These are phyloP conservation scores for Eucalyptus decipiens DNA, from an alignment of 345 rosid genomes.

Conservation along the genomic window DNA sequence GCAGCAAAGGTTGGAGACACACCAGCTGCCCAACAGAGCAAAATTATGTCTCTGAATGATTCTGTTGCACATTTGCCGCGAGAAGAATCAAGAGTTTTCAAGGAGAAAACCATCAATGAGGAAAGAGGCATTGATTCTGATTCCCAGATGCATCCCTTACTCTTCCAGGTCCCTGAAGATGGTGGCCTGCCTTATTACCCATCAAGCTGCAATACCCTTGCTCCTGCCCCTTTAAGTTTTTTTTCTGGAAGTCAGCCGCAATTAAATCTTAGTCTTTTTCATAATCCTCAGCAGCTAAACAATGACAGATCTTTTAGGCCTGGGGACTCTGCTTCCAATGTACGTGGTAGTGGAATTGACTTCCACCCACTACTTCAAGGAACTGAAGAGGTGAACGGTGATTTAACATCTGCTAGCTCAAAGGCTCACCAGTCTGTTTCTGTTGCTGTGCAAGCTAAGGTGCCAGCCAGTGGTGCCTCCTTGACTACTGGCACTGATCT, in stretches of 20 bases:
- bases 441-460: slow-evolving; percentile 17
- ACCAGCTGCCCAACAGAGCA: slow-evolving; percentile 3
- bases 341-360: slow-evolving; percentile 33
- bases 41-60: slow-evolving; percentile 13
- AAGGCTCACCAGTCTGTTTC: slow-evolving; percentile 14
- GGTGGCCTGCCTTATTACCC: slow-evolving; percentile 46
- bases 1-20: slow-evolving; percentile 1
- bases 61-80: slow-evolving; percentile 6
- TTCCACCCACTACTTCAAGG: slow-evolving; percentile 90
- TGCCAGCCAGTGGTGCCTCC: slow-evolving; percentile 13
- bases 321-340: slow-evolving; percentile 16
- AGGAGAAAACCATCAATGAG: slow-evolving; percentile 30
- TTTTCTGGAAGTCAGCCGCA: slow-evolving; percentile 74
- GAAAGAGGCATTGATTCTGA: slow-evolving; percentile 32
- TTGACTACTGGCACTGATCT: slow-evolving; percentile 6
- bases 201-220: slow-evolving; percentile 12
- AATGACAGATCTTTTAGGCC: slow-evolving; percentile 20
- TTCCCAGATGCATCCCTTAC: slow-evolving; percentile 86
- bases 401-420: slow-evolving; percentile 5
- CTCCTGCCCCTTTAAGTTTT: slow-evolving; percentile 55
- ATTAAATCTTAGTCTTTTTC: slow-evolving; percentile 68
- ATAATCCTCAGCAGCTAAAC: slow-evolving; percentile 38
- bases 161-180: slow-evolving; percentile 62
- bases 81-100: slow-evolving; percentile 25
- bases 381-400: slow-evolving; percentile 25